These are phyloP conservation scores for Trichoderma gracile DNA, from an alignment of 2,329 filamentous ascomycete genomes.

Conservation along the genomic window DNA sequence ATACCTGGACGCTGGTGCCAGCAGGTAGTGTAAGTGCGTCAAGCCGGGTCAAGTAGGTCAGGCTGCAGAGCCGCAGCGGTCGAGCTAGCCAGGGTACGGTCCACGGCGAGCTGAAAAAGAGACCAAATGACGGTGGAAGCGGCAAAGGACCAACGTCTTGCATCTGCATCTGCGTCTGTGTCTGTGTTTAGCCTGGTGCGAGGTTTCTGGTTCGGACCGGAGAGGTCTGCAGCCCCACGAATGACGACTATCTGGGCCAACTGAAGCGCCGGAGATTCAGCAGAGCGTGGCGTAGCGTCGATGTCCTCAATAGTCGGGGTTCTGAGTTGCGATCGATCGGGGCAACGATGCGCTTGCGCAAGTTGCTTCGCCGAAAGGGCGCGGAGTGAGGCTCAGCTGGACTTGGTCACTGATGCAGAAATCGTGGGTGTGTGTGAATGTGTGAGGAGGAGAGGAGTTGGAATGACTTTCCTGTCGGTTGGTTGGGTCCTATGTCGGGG, in stretches of 20 bases:
- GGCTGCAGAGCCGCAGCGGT: slow-evolving; percentile 16
- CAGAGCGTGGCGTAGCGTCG: slow-evolving; percentile 13
- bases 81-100: slow-evolving; percentile 10
- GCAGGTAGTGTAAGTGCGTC: slow-evolving; percentile 1
- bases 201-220: neutral
- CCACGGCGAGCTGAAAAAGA: slow-evolving; percentile 23
- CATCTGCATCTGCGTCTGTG: neutral
- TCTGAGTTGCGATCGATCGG: slow-evolving; percentile 20
- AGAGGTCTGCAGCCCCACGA: slow-evolving; percentile 19
- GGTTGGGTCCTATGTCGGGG: too few relatives aligned
- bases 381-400: slow-evolving; percentile 3
- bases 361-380: slow-evolving; percentile 14
- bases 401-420: slow-evolving; percentile 1
- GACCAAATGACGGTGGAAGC: slow-evolving; percentile 13
- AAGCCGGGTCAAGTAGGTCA: neutral
- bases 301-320: slow-evolving; percentile 9
- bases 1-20: neutral
- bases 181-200: slow-evolving; percentile 7
- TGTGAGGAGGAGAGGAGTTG: neutral
- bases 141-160: neutral
- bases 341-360: slow-evolving; percentile 19
- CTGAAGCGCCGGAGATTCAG: neutral
- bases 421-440: neutral
- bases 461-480: neutral
- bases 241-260: neutral